Base-by-base conservation (phyloP, 1,139 yeast genomes). In the Suhomyces kunorum region DNA sequence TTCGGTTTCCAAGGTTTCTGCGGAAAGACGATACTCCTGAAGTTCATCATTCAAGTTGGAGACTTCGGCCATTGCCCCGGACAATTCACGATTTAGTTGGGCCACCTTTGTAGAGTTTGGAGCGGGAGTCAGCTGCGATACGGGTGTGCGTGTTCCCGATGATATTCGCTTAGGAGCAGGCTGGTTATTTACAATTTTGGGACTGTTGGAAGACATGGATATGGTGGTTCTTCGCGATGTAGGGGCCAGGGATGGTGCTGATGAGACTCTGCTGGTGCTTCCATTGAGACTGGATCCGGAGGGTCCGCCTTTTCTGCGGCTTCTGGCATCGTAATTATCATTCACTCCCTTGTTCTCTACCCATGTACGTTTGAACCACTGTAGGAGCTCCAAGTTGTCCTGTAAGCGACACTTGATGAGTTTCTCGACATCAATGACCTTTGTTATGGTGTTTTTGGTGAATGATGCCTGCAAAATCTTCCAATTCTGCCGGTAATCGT, bases 321-420 rank as follows among this genome's bases (percentile, higher is more conserved):
- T 47, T 12, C 61, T 62, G 1, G 96, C 81, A 59, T 90, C 94
- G 56, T 89, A 88, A 4, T 64, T 73, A 18, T 74, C 74, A 44
- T 87, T 64, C 38, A 60, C 55, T 40, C 83, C 85, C 56, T 77
- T 83, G 55, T 81, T 76, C 41, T 85, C 90, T 50, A 74, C 71
- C 97, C 97, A 92, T 55, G 73, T 83, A 55, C 77, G 76, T 58
- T 87, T 83, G 56, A 88, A 74, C 97, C 97, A 94, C 63, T 92
- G 98, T 49, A 92, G 68, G 54, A 92, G 84, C 64, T 90, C 98
- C 54, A 92, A 73, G 61, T 92, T 92, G 58, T 92, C 98, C 61
- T 92, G 98, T 54, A 92, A 78, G 51, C 88, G 76, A 65, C 98
- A 92, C 63, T 87, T 88, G 58, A 86, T 80, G 49, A 92, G 73